phyloP scores from a whole-genome alignment of 192 early-diverging fungal genomes.

The Radiomyces spectabilis region DNA sequence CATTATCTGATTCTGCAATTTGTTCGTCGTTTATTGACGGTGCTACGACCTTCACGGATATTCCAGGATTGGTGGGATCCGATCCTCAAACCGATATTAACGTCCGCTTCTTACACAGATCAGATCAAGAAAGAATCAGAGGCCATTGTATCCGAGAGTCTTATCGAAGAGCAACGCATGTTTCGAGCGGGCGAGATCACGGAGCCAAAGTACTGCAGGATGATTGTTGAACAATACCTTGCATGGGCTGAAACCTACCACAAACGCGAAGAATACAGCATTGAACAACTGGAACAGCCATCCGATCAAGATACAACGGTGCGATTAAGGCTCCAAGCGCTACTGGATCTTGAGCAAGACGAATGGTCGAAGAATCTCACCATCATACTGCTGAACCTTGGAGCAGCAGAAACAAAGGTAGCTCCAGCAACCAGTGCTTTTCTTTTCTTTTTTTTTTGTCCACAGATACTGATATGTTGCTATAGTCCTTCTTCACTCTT shows the following conservation, averaged over 20 bases:
- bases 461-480: not conserved
- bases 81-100: constrained; percentile 17
- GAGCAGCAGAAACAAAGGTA: constrained; percentile 28
- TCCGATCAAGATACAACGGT: not conserved
- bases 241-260: constrained; percentile 5
- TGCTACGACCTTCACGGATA: constrained; percentile 12
- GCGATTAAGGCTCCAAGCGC: constrained; percentile 5
- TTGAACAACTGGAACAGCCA: not conserved
- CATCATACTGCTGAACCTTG: constrained; percentile 12
- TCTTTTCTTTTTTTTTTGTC: not conserved
- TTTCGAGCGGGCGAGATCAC: not conserved
- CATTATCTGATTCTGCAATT: constrained; percentile 17
- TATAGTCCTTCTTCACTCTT: constrained; percentile 39
- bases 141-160: constrained; percentile 14
- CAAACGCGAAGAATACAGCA: constrained; percentile 2
- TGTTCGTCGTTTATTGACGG: constrained; percentile 10
- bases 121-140: constrained; percentile 17
- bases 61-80: constrained; percentile 22
- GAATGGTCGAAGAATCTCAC: constrained; percentile 29
- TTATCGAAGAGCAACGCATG: constrained; percentile 17
- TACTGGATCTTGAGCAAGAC: constrained; percentile 24
- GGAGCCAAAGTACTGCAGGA: constrained; percentile 2
- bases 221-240: constrained; percentile 20
- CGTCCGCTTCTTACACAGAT: constrained; percentile 15
- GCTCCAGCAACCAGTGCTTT: too few species aligned